Evolutionary conservation across 1,284 basidiomycete genomes (phyloP).

Genomic region (Sporisorium iseilematis-ciliati): DNA sequence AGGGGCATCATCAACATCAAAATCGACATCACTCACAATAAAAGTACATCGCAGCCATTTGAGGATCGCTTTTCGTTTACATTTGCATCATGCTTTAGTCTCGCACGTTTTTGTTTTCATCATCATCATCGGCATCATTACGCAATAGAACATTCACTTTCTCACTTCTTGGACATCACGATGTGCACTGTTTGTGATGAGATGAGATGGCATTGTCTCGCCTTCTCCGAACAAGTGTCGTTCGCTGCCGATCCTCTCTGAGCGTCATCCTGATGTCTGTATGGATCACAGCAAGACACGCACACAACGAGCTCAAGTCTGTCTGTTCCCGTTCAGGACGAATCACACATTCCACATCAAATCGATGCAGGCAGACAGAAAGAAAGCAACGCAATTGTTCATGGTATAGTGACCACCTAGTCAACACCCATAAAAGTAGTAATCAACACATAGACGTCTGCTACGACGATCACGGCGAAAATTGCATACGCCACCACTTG

Average conservation of each 20-base stretch:
- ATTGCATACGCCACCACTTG: constrained; percentile 38
- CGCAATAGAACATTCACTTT: too few relatives aligned
- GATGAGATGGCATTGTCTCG: neutral
- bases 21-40: neutral
- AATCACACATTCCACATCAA: too few relatives aligned
- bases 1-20: neutral
- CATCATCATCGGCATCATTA: neutral
- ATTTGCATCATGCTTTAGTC: neutral
- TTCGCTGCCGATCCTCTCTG: too few relatives aligned
- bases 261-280: too few relatives aligned
- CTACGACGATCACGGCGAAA: constrained; percentile 48
- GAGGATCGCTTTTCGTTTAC: neutral
- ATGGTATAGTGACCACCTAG: neutral
- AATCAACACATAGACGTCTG: constrained; percentile 50
- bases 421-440: constrained; percentile 34
- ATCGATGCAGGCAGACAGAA: too few relatives aligned
- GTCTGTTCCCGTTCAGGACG: too few relatives aligned
- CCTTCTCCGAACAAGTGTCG: too few relatives aligned
- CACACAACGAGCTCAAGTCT: too few relatives aligned
- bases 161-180: too few relatives aligned
- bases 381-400: neutral
- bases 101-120: neutral
- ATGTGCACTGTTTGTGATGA: neutral
- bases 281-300: too few relatives aligned
- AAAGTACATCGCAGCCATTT: neutral